A percentile compares a stretch with the other conserved stretches of the same genome.
Conservation (phyloP, 2,329 filamentous ascomycete species). For the Colletotrichum aenigma region DNA sequence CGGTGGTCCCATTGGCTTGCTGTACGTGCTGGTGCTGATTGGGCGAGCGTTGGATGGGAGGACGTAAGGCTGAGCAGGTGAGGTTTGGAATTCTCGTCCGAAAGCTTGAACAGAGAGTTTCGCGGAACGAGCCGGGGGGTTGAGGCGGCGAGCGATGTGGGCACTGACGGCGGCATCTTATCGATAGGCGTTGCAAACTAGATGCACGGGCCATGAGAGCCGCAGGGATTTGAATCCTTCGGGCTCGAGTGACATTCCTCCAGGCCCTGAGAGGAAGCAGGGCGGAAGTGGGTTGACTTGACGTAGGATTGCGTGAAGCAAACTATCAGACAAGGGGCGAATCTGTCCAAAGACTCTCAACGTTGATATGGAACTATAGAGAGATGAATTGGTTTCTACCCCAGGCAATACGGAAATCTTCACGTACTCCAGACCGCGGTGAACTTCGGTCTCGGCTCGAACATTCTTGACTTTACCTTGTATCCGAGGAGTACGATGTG, state of each 20-base stretch:
- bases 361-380: neutral
- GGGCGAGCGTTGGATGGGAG: neutral
- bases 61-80: neutral
- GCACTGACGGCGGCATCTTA: neutral
- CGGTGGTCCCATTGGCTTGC: neutral
- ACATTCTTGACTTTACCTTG: neutral
- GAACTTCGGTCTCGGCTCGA: neutral
- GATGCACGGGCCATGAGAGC: neutral
- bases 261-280: neutral
- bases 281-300: neutral
- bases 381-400: neutral
- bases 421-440: neutral
- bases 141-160: neutral
- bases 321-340: no score
- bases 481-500: neutral
- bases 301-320: neutral
- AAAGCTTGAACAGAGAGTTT: conserved; percentile 7
- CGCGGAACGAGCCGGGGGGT: conserved; percentile 2
- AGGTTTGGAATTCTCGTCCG: neutral
- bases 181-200: neutral
- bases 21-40: neutral
- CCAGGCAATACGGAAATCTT: neutral
- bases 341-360: neutral
- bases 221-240: neutral
- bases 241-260: neutral